Evolutionary conservation across 441 rosid species (phyloP), one percentile per base, ranked within the genome.

Genomic region (Gossypium aridum): DNA sequence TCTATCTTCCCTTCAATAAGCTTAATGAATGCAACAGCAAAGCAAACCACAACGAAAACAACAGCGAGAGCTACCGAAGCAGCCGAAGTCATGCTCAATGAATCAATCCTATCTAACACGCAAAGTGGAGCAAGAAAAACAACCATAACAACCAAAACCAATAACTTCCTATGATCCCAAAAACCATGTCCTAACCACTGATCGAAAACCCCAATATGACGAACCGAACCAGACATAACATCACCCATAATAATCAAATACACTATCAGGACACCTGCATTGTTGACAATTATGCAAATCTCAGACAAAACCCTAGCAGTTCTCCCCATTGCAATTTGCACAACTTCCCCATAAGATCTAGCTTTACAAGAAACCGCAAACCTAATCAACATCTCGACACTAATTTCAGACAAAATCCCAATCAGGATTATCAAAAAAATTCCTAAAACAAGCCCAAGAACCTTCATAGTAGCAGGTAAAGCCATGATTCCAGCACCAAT

Each of bases 401-500:
- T 96, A 49, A 91, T 79, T 82, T 96, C 97, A n/a, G 99, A 91
- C 60, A 96, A 53, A 72, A 93, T 59, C 1, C 91, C 99, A 82
- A 96, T 92, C 39, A 96, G 25, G 59, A 96, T 14, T 12, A 96
- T 93, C 81, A 96, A 71, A 28, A 90, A 9, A 65, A 86, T 25
- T 70, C 98, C 98, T n/a, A 89, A 76, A 72, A 84, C 70, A 86
- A 96, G 68, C 53, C 99, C 98, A 25, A 96, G 92, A 77, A 96
- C 94, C 83, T 96, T 93, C 97, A 96, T 92, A 9, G 97, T 87
- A 22, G 98, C 98, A 2, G 99, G 99, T 78, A 96, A 84, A 77
- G 99, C 98, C 99, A 95, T 95, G 66, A 95, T 93, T 59, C 99
- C 99, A 13, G 99, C 99, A 19, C 99, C 99, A 77, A 96, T 89